Conservation (phyloP, 1,139 yeast genomes). For the Taiozyma onychis region DNA sequence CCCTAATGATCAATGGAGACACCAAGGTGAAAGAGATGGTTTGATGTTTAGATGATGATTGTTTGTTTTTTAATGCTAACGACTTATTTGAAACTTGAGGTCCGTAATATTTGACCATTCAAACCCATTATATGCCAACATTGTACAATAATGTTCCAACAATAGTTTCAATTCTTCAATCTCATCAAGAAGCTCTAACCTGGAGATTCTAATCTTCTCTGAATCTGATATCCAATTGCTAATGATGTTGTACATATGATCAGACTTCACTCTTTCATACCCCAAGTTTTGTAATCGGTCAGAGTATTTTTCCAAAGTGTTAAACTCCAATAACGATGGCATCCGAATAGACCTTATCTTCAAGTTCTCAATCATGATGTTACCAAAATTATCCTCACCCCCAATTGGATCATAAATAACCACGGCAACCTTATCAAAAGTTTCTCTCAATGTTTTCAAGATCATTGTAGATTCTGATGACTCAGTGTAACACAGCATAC, state of each 20-base stretch:
- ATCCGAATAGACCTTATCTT: conserved; percentile 56
- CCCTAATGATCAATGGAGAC: conserved; percentile 59
- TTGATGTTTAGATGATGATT: conserved; percentile 47
- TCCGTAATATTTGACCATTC: conserved; percentile 9
- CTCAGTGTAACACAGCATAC: conserved; percentile 79
- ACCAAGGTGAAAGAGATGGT: conserved; percentile 74
- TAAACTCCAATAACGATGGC: conserved; percentile 50
- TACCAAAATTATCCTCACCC: conserved; percentile 73
- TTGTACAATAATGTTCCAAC: conserved; percentile 71
- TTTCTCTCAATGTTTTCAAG: conserved; percentile 27
- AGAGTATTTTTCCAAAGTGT: conserved; percentile 43
- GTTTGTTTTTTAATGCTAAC: neutral
- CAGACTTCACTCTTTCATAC: conserved; percentile 30
- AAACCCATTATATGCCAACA: conserved; percentile 26
- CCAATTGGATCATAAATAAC: conserved; percentile 83
- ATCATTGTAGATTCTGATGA: conserved; percentile 51
- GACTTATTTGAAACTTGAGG: conserved; percentile 1
- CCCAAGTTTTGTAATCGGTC: conserved; percentile 28
- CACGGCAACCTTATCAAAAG: conserved; percentile 33
- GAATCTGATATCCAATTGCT: conserved; percentile 46
- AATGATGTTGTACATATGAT: conserved; percentile 56
- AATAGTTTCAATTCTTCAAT: conserved; percentile 76
- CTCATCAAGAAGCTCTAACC: conserved; percentile 81
- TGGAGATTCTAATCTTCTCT: conserved; percentile 50
- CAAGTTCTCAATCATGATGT: conserved; percentile 74